Evolutionary conservation across 2,329 filamentous ascomycete species (phyloP).

Genomic region (Claviceps paspali): DNA sequence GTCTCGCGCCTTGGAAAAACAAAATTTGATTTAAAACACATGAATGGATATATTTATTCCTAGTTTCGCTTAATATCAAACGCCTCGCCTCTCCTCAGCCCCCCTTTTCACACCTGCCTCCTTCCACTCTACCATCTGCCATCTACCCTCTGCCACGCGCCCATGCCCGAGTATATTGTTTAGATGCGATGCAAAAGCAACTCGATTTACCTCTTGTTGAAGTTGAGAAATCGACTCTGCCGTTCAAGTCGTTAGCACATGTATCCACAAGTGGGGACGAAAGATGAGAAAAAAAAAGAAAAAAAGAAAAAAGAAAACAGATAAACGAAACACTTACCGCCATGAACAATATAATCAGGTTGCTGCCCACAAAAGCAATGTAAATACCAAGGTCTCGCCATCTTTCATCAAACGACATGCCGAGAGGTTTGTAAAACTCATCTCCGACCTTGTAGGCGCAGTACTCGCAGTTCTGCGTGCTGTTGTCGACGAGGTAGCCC

Average conservation of each 20-base stretch:
- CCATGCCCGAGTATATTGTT: too few species aligned
- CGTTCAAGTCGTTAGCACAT: neutral
- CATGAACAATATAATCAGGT: conserved; percentile 46
- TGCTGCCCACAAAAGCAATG: conserved; percentile 59
- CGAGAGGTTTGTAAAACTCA: conserved; percentile 58
- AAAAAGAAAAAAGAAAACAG: conserved; percentile 15
- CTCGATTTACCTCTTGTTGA: conserved; percentile 33
- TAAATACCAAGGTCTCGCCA: conserved; percentile 80
- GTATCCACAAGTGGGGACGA: neutral
- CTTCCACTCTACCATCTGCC: too few species aligned
- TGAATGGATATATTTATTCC: too few species aligned
- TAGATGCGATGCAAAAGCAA: too few species aligned
- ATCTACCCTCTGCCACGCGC: too few species aligned
- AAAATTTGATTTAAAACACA: too few species aligned
- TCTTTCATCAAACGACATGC: conserved; percentile 49
- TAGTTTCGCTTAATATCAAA: too few species aligned
- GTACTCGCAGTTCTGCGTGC: conserved; percentile 56
- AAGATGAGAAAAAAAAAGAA: neutral
- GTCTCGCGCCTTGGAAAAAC: too few species aligned
- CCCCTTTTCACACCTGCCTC: too few species aligned
- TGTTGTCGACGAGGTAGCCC: conserved; percentile 56
- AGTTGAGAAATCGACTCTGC: conserved; percentile 37
- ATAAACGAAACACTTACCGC: too few species aligned
- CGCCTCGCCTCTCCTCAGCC: too few species aligned
- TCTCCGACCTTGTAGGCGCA: conserved; percentile 71